phyloP scores from a whole-genome alignment of 352 stramenopile species.

The Salisapilia sapeloensis region DNA sequence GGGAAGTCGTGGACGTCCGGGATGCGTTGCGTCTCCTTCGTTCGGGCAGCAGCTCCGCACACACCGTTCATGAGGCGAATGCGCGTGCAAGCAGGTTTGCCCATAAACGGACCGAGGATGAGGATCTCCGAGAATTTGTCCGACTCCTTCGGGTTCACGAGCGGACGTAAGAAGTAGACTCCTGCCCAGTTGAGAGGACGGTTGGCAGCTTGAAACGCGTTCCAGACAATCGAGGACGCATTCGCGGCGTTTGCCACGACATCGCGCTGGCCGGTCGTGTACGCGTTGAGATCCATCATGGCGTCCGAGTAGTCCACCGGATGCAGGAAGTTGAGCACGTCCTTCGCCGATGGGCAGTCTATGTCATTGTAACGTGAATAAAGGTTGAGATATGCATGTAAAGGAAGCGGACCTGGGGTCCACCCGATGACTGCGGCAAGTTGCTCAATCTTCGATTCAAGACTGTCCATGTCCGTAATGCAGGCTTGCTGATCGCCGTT shows the following conservation, averaged over 20 bases:
- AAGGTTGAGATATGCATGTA: too few relatives aligned
- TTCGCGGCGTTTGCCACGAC: constrained; percentile 70
- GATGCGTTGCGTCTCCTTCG: constrained; percentile 57
- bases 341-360: constrained; percentile 26
- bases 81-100: constrained; percentile 65
- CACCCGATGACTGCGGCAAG: too few relatives aligned
- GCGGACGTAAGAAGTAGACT: constrained; percentile 63
- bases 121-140: constrained; percentile 37
- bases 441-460: too few relatives aligned
- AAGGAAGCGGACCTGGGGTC: too few relatives aligned
- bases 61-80: constrained; percentile 64
- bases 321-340: constrained; percentile 36
- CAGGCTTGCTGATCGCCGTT: too few relatives aligned
- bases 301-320: constrained; percentile 51
- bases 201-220: constrained; percentile 40
- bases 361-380: too few relatives aligned
- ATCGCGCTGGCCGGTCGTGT: constrained; percentile 49
- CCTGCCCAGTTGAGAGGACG: constrained; percentile 67
- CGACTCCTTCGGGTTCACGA: constrained; percentile 30
- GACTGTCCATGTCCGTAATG: too few relatives aligned
- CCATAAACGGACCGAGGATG: constrained; percentile 64
- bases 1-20: constrained; percentile 55
- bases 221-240: constrained; percentile 66
- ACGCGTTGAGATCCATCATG: constrained; percentile 33
- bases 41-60: constrained; percentile 42